A percentile compares a stretch with the other conserved stretches of the same genome.
phyloP scores from a whole-genome alignment of 306 rosid species.

The Cucumis melo region DNA sequence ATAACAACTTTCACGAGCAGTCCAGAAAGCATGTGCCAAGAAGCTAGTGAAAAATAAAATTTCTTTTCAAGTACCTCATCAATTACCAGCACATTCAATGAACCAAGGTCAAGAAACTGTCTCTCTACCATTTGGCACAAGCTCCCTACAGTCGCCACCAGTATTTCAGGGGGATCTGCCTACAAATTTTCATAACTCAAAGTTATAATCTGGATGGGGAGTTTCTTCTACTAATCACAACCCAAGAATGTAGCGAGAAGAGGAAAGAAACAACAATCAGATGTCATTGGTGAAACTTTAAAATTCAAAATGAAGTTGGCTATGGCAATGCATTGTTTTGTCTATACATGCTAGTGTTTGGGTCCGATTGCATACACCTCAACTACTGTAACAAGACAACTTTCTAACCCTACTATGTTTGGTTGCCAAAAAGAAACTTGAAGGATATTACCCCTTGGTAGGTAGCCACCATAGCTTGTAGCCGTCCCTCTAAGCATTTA shows the following conservation, averaged over 20 bases:
- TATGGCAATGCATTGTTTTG: not conserved
- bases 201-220: not conserved
- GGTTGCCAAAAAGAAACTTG: not conserved
- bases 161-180: constrained; percentile 85
- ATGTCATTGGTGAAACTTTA: not conserved
- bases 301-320: not conserved
- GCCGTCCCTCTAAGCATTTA: not conserved
- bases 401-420: not conserved
- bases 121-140: constrained; percentile 79
- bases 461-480: not conserved
- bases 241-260: not conserved
- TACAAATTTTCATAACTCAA: constrained; percentile 14
- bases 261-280: not conserved
- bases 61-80: constrained; percentile 57
- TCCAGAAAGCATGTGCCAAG: not conserved
- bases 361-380: not conserved
- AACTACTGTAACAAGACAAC: not conserved
- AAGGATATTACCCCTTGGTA: too few species aligned
- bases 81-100: constrained; percentile 60
- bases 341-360: not conserved
- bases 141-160: constrained; percentile 80
- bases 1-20: not conserved
- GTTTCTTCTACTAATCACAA: not conserved
- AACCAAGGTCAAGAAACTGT: constrained; percentile 39
- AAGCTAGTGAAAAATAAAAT: not conserved